Conservation (phyloP, 257 asterid genomes). For the Echites panduratus region DNA sequence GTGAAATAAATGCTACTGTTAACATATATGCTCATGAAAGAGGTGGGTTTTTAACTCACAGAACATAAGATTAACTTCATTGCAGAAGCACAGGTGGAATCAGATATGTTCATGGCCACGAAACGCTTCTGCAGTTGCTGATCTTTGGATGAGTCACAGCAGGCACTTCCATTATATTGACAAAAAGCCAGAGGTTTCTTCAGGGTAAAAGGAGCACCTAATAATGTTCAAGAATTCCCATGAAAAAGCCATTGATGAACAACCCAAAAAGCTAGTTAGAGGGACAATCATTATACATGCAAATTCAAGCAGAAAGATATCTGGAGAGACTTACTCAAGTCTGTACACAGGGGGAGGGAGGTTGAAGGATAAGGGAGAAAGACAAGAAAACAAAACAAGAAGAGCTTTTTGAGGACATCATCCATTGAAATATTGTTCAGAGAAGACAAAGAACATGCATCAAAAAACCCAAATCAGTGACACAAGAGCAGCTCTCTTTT, state of each 20-base stretch:
- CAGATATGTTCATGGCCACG: constrained; percentile 63
- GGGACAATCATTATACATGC: background rate
- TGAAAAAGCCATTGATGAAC: constrained; percentile 12
- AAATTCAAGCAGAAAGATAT: background rate
- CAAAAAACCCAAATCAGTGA: constrained; percentile 1
- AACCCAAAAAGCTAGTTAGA: background rate
- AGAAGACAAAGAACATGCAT: constrained; percentile 23
- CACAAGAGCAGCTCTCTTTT: background rate
- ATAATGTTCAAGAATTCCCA: constrained; percentile 9
- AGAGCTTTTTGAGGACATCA: constrained; percentile 17
- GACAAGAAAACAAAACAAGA: constrained; percentile 36
- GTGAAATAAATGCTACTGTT: too few relatives aligned
- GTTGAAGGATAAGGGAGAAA: constrained; percentile 42
- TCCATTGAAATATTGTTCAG: constrained; percentile 31
- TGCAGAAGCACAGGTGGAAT: constrained; percentile 60
- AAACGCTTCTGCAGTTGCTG: constrained; percentile 49
- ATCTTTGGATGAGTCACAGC: constrained; percentile 63
- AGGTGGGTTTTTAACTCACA: constrained; percentile 35
- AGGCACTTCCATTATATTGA: constrained; percentile 62
- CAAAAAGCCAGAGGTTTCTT: constrained; percentile 59
- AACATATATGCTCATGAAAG: background rate
- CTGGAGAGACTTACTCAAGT: constrained; percentile 53
- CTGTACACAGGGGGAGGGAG: constrained; percentile 64
- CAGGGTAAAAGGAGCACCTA: constrained; percentile 59
- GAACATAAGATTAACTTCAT: constrained; percentile 81